Evolutionary conservation across 371 early-diverging fungal genomes (phyloP).

Genomic region (Mucor racemosus): DNA sequence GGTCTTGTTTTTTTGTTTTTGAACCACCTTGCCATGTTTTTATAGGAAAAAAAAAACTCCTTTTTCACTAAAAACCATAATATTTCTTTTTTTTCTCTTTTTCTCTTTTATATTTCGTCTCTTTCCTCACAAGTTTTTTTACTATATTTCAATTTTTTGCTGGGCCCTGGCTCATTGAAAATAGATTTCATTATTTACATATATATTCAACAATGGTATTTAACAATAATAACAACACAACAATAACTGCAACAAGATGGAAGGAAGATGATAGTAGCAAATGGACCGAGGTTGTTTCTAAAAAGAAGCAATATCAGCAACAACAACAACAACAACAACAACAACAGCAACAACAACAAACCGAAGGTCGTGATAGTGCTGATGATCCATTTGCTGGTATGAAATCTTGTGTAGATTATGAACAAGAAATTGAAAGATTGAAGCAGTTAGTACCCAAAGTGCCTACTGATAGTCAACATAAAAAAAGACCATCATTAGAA

Average conservation of each 20-base stretch:
- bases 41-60: slow-evolving; percentile 9
- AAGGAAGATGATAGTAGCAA: not conserved
- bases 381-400: slow-evolving; percentile 55
- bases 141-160: not conserved
- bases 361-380: not conserved
- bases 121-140: not conserved
- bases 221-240: not conserved
- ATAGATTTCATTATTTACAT: slow-evolving; percentile 3
- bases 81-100: slow-evolving; percentile 2
- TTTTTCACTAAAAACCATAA: slow-evolving; percentile 5
- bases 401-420: slow-evolving; percentile 48
- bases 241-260: not conserved
- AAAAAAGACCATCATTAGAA: slow-evolving; percentile 2
- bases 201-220: slow-evolving; percentile 1
- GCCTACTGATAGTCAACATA: slow-evolving; percentile 25
- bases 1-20: too few species aligned
- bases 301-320: slow-evolving; percentile 15
- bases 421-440: slow-evolving; percentile 50
- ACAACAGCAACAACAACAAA: slow-evolving; percentile 4
- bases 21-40: slow-evolving; percentile 2
- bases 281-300: slow-evolving; percentile 26
- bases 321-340: slow-evolving; percentile 13
- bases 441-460: slow-evolving; percentile 50
- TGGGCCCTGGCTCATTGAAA: slow-evolving; percentile 9
- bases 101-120: slow-evolving; percentile 6